These are phyloP conservation scores for Camillea tinctor DNA, from an alignment of 2,329 filamentous ascomycete genomes.

Conservation along the genomic window DNA sequence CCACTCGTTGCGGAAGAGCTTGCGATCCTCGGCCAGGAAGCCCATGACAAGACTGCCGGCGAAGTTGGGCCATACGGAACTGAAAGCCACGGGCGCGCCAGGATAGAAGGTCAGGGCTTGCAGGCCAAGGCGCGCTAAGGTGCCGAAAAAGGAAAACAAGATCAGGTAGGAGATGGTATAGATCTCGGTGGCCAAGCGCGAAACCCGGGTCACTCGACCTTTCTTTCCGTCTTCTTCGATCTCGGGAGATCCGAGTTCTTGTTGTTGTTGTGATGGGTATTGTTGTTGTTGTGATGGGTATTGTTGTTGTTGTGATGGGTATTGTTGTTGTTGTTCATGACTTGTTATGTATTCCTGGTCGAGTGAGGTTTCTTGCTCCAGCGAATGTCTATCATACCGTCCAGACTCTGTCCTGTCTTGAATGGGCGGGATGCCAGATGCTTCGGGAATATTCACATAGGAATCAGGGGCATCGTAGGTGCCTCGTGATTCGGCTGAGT, in stretches of 20 bases:
- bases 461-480: constrained; percentile 37
- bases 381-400: constrained; percentile 37
- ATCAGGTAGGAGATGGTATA: constrained; percentile 81
- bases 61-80: constrained; percentile 85
- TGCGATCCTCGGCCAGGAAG: constrained; percentile 76
- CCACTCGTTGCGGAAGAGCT: constrained; percentile 70
- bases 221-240: constrained; percentile 8
- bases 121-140: constrained; percentile 77
- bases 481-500: constrained; percentile 16
- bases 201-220: constrained; percentile 33
- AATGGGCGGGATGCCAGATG: constrained; percentile 42
- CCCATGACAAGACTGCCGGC: constrained; percentile 80
- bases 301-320: too few species aligned
- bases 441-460: constrained; percentile 45
- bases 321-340: background rate
- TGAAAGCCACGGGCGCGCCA: constrained; percentile 70
- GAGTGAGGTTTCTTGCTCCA: constrained; percentile 37
- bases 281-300: too few species aligned
- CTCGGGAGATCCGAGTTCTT: background rate
- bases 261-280: background rate
- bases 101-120: constrained; percentile 78
- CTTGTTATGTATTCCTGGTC: constrained; percentile 23
- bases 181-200: constrained; percentile 53
- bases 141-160: constrained; percentile 82
- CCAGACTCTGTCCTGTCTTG: constrained; percentile 40